Evolutionary conservation across 257 asterid genomes (phyloP).

Genomic region (Nyctanthes arbortristis): DNA sequence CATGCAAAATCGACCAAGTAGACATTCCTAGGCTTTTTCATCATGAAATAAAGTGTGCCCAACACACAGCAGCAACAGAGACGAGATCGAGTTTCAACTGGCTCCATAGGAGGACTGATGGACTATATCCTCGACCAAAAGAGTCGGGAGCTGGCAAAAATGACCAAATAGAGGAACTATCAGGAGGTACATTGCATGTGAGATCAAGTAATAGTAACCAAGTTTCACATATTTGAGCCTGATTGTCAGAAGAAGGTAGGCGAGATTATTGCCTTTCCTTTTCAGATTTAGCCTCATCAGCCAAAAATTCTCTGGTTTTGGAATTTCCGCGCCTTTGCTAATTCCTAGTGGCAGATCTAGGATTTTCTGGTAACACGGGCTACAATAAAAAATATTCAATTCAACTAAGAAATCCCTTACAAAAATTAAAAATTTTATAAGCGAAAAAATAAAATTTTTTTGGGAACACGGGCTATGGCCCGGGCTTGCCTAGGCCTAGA

Average conservation of each 20-base stretch:
- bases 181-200: conserved; percentile 38
- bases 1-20: conserved; percentile 44
- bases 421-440: too few species aligned
- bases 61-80: conserved; percentile 32
- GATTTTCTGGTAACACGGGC: too few species aligned
- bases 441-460: too few species aligned
- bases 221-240: conserved; percentile 42
- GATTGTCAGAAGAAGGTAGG: conserved; percentile 30
- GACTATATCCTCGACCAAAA: conserved; percentile 25
- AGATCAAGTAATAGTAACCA: conserved; percentile 38
- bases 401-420: too few species aligned
- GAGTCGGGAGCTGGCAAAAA: conserved; percentile 28
- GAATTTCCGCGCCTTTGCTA: too few species aligned
- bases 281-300: too few species aligned
- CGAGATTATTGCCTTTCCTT: neutral
- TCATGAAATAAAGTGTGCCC: conserved; percentile 37
- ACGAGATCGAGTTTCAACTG: conserved; percentile 28
- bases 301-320: too few species aligned
- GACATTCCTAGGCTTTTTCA: conserved; percentile 39
- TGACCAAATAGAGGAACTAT: conserved; percentile 30
- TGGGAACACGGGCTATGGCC: too few species aligned
- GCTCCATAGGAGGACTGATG: conserved; percentile 31
- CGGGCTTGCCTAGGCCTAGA: too few species aligned
- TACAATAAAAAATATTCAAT: too few species aligned
- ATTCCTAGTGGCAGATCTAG: too few species aligned